Percentiles rank a stretch among this genome's conserved stretches.
Evolutionary conservation across 2,329 filamentous ascomycete species (phyloP).

Genomic region (Didymella segeticola): DNA sequence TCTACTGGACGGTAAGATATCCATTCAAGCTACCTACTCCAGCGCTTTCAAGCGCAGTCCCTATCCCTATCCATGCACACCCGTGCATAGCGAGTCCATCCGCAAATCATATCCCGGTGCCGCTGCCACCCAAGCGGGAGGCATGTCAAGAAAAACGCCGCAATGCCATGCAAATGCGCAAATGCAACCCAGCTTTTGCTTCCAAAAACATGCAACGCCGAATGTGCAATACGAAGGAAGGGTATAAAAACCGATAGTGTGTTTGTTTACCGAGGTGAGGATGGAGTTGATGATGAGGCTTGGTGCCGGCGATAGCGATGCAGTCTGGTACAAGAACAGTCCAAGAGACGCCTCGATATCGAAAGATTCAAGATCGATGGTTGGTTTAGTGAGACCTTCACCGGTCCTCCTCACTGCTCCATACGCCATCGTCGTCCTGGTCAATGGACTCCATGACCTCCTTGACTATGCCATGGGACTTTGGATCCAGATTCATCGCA

Average conservation of each 20-base stretch:
- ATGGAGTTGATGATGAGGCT: conserved; percentile 1
- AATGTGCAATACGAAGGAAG: conserved; percentile 1
- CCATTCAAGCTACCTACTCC: conserved; percentile 4
- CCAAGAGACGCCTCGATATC: neutral
- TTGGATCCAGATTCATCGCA: conserved; percentile 93
- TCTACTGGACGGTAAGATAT: conserved; percentile 2
- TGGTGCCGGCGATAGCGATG: neutral
- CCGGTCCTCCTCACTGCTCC: conserved; percentile 45
- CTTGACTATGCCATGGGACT: conserved; percentile 94
- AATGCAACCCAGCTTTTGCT: conserved; percentile 8
- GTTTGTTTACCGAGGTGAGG: neutral
- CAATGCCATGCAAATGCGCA: conserved; percentile 13
- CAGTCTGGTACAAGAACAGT: neutral
- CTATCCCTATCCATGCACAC: neutral
- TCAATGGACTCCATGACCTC: conserved; percentile 94
- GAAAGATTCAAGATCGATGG: neutral
- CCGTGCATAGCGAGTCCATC: too few species aligned
- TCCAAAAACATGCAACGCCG: conserved; percentile 8
- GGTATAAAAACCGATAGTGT: conserved; percentile 6
- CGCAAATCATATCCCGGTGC: conserved; percentile 4
- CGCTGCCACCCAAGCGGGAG: neutral
- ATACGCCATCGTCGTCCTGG: conserved; percentile 64
- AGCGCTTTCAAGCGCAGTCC: neutral
- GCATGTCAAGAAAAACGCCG: neutral
- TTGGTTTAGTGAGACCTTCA: conserved; percentile 13